Conservation (phyloP, 2,329 filamentous ascomycete species). For the Aureobasidium sp. region DNA sequence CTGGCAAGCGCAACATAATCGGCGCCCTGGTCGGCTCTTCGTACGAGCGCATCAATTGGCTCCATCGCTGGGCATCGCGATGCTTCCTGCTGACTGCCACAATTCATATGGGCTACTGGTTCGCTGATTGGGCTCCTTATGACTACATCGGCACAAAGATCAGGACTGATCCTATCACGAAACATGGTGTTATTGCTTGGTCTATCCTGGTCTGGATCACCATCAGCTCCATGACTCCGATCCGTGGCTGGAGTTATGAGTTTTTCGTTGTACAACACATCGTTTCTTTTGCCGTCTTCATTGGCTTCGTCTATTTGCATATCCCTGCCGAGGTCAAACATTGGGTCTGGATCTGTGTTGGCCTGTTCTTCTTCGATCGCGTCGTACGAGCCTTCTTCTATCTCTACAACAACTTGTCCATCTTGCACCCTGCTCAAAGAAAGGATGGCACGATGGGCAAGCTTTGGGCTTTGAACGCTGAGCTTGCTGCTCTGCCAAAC, state of each 20-base stretch:
- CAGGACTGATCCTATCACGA: slow-evolving; percentile 54
- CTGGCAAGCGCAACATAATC: slow-evolving; percentile 51
- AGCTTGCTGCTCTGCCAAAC: slow-evolving; percentile 38
- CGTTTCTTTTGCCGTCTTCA: slow-evolving; percentile 50
- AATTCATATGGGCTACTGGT: slow-evolving; percentile 63
- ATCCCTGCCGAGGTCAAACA: slow-evolving; percentile 47
- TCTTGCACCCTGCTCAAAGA: slow-evolving; percentile 31
- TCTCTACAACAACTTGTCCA: slow-evolving; percentile 32
- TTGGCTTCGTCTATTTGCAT: slow-evolving; percentile 57
- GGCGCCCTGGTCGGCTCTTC: slow-evolving; percentile 54
- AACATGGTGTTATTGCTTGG: slow-evolving; percentile 61
- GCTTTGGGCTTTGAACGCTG: slow-evolving; percentile 15
- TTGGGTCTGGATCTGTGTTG: slow-evolving; percentile 59
- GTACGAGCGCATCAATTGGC: slow-evolving; percentile 64
- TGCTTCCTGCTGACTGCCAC: slow-evolving; percentile 61
- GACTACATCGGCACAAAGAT: slow-evolving; percentile 54
- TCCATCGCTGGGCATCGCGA: slow-evolving; percentile 64
- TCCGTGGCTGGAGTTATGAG: slow-evolving; percentile 61
- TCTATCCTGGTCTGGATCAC: slow-evolving; percentile 57
- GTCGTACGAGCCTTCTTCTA: slow-evolving; percentile 37
- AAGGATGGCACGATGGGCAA: slow-evolving; percentile 13
- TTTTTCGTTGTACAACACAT: slow-evolving; percentile 63
- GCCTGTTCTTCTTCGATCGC: slow-evolving; percentile 55
- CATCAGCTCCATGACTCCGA: slow-evolving; percentile 53
- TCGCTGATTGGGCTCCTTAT: slow-evolving; percentile 53